phyloP scores from a whole-genome alignment of 371 early-diverging fungal species.

The Rhizomucor miehei region DNA sequence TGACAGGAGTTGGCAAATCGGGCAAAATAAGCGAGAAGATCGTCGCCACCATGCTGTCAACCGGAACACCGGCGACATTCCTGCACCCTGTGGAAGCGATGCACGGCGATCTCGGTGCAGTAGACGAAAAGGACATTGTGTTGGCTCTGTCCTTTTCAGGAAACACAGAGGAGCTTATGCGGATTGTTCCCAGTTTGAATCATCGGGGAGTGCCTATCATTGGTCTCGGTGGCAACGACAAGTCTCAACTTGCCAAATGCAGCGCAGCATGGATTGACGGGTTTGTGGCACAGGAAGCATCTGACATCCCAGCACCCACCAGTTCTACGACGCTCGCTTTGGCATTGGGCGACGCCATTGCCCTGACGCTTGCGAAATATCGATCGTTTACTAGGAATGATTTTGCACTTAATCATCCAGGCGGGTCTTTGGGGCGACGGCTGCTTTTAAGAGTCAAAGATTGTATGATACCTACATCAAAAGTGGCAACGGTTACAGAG shows the following conservation, averaged over 20 bases:
- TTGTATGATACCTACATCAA: constrained; percentile 17
- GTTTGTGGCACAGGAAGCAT: constrained; percentile 45
- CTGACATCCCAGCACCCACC: constrained; percentile 59
- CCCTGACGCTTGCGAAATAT: constrained; percentile 51
- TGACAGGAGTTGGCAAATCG: constrained; percentile 68
- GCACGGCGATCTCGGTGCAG: constrained; percentile 63
- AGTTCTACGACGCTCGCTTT: constrained; percentile 58
- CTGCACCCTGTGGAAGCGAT: constrained; percentile 65
- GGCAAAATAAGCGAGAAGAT: constrained; percentile 64
- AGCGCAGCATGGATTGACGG: constrained; percentile 64
- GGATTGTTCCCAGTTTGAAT: constrained; percentile 41
- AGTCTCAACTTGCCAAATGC: constrained; percentile 49
- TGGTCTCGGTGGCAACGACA: constrained; percentile 50
- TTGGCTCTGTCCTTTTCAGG: constrained; percentile 64
- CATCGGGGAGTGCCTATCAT: constrained; percentile 48
- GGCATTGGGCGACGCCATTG: constrained; percentile 62
- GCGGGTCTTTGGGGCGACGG: constrained; percentile 53
- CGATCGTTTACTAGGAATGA: constrained; percentile 45
- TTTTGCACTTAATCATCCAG: constrained; percentile 66
- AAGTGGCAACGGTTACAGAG: constrained; percentile 27
- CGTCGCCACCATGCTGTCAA: constrained; percentile 62
- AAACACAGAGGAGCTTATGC: constrained; percentile 58
- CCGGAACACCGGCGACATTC: constrained; percentile 53
- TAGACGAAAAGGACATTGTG: constrained; percentile 51
- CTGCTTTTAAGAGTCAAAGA: constrained; percentile 41